Conservation (phyloP, 2,329 filamentous ascomycete genomes). For the Thielaviopsis cerberus region DNA sequence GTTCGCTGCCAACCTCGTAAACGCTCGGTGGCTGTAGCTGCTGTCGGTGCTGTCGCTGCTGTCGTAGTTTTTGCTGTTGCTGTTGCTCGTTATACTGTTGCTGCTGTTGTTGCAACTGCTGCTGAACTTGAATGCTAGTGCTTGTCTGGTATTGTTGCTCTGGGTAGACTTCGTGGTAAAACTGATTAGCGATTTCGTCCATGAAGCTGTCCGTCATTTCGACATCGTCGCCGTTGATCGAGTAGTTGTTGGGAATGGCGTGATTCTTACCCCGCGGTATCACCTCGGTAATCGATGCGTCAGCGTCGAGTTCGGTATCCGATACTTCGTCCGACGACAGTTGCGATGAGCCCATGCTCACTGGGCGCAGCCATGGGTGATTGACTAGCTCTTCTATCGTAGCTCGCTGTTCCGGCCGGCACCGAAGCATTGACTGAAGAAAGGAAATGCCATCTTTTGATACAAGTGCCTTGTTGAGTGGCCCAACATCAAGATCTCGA, state of each 20-base stretch:
- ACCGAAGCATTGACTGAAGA: slow-evolving; percentile 58
- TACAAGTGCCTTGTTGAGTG: slow-evolving; percentile 39
- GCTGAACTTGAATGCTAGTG: background rate
- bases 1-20: background rate
- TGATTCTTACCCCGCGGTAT: slow-evolving; percentile 1
- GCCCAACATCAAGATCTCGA: slow-evolving; percentile 44
- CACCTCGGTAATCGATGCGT: slow-evolving; percentile 15
- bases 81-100: background rate
- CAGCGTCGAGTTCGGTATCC: slow-evolving; percentile 38
- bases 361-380: slow-evolving; percentile 51
- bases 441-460: slow-evolving; percentile 56
- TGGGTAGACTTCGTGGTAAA: background rate
- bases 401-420: slow-evolving; percentile 59
- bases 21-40: background rate
- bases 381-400: slow-evolving; percentile 50
- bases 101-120: background rate
- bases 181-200: slow-evolving; percentile 3
- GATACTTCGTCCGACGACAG: slow-evolving; percentile 42
- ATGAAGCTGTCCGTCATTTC: slow-evolving; percentile 11
- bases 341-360: slow-evolving; percentile 15
- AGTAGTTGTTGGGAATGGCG: background rate
- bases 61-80: background rate
- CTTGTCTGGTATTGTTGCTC: background rate
- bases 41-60: background rate
- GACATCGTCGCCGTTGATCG: slow-evolving; percentile 7